Base-by-base conservation (phyloP, 148 eudicot species). In the Talinum fruticosum region DNA sequence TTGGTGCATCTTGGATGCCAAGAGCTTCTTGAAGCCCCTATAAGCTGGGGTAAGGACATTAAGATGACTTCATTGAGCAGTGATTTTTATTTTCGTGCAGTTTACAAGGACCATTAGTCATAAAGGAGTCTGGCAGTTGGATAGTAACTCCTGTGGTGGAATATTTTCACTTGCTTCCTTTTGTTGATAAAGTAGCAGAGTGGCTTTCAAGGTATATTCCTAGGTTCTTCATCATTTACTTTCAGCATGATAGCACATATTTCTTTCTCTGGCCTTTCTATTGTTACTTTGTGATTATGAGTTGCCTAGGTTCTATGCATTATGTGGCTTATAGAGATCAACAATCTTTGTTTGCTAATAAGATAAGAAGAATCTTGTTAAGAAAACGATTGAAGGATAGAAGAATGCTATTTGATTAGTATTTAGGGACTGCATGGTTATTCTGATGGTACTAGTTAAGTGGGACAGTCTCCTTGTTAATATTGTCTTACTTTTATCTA, bases 111-210 rank as follows among this genome's bases (percentile, higher is more conserved):
- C 92, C 94, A 75, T 83, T 96, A 82, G 86, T 88, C 29, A 82
- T 59, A 59, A 85, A 84, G 83, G 83, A 82, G 47, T 80, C 76
- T 10, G 62, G 73, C 74, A 64, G 84, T 78, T 92, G 97, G 97
- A 72, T 67, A 38, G 61, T 79, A 16, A 90, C 97, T 29, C 76
- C 91, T 5, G 87, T 84, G 6, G 89, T 93, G 51, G 92, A 96
- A 76, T 90, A 93, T 79, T 89, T 84, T 79, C 93, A 90, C 32
- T 61, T 96, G 83, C 90, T 93, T 84, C 99, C 99, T 51, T 91
- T 88, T 83, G 86, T 82, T n/a, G 87, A 76, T 62, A 80, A 88
- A 76, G 64, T 96, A 24, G 77, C 79, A 62, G 76, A 82, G 36
- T 93, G 89, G 90, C 78, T 91, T 36, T 80, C 84, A 7, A 84